phyloP scores from a whole-genome alignment of 2,329 filamentous ascomycete species.

The Cercospora zeae-maydis region DNA sequence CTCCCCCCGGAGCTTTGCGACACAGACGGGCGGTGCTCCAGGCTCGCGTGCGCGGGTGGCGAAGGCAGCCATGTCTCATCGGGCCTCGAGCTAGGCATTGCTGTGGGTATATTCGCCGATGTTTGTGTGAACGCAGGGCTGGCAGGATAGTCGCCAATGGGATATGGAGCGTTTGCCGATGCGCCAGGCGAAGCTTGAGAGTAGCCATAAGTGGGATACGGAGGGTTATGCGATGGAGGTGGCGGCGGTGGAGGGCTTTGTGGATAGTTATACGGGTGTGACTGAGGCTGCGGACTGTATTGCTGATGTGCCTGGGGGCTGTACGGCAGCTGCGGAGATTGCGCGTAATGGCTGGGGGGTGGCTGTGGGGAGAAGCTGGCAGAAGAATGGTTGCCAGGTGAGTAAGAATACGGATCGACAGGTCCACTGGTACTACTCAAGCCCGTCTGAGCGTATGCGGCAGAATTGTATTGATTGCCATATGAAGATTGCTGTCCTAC shows the following conservation, averaged over 20 bases:
- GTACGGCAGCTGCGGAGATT: constrained; percentile 24
- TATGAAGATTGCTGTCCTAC: constrained; percentile 26
- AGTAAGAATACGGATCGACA: constrained; percentile 32
- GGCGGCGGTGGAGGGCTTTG: constrained; percentile 26
- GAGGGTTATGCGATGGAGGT: constrained; percentile 15
- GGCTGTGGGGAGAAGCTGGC: constrained; percentile 22
- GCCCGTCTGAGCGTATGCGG: constrained; percentile 26
- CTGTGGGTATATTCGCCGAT: constrained; percentile 4
- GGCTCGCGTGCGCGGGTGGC: constrained; percentile 28
- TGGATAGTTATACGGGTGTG: constrained; percentile 21
- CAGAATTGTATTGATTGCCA: constrained; percentile 25
- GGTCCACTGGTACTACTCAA: constrained; percentile 28
- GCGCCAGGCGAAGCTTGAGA: constrained; percentile 17
- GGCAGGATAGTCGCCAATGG: constrained; percentile 22
- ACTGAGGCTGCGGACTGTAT: constrained; percentile 27
- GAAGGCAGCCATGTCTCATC: constrained; percentile 29
- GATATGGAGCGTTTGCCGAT: constrained; percentile 25
- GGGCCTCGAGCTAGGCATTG: constrained; percentile 13
- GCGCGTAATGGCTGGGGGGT: constrained; percentile 13
- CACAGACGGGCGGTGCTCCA: constrained; percentile 26
- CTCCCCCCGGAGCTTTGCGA: constrained; percentile 25
- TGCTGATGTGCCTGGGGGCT: constrained; percentile 21
- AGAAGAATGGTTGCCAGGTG: constrained; percentile 22
- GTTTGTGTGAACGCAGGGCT: constrained; percentile 21
- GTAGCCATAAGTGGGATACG: constrained; percentile 18